Percentiles rank a stretch among this genome's conserved stretches.
Conservation (phyloP, 192 early-diverging fungal species). For the Podila clonocystis region DNA sequence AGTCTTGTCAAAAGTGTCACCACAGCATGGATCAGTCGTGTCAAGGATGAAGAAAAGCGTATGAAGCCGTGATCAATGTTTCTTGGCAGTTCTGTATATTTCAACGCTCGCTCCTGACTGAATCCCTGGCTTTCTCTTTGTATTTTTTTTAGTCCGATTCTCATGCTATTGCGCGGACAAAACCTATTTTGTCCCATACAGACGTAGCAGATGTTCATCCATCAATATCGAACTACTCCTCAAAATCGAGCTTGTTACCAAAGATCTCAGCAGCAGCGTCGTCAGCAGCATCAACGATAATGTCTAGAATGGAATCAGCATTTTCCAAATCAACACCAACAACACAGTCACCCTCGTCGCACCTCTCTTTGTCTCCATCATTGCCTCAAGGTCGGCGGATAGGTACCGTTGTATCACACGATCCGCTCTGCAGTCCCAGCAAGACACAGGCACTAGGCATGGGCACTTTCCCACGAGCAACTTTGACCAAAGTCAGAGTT, state of each 20-base stretch:
- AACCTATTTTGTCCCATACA: no score
- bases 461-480: slow-evolving; percentile 29
- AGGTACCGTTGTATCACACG: neutral
- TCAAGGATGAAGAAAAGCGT: slow-evolving; percentile 34
- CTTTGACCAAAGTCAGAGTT: slow-evolving; percentile 2
- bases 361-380: neutral
- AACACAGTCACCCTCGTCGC: neutral
- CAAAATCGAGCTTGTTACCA: no score
- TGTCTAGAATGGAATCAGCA: neutral
- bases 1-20: neutral
- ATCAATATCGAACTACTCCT: no score
- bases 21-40: neutral
- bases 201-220: no score
- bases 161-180: no score
- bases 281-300: neutral
- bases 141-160: neutral
- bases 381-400: neutral
- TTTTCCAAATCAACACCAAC: neutral
- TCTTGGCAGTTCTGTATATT: neutral
- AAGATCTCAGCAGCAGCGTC: no score
- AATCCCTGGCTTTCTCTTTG: neutral
- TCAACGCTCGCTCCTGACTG: neutral
- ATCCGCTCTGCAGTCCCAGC: neutral
- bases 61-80: neutral
- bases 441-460: slow-evolving; percentile 19